Conservation (phyloP, 176 grass and related monocot genomes). For the Thinopyrum elongatum region DNA sequence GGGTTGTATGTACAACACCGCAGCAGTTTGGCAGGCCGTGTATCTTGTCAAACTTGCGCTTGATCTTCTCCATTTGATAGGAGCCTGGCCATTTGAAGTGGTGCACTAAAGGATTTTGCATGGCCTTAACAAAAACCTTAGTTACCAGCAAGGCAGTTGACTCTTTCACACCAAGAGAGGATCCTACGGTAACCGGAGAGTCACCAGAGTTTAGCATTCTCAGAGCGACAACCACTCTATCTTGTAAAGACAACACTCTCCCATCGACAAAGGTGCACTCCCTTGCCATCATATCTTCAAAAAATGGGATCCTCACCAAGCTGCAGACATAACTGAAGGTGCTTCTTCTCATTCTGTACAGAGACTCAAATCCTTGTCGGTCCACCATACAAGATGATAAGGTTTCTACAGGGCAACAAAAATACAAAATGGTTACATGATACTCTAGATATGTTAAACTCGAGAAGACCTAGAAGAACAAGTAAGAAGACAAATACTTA, state of each 20-base stretch:
- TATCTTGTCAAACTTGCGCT: no score
- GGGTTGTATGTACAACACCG: no score
- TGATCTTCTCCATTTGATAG: no score
- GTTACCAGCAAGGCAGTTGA: constrained; percentile 53
- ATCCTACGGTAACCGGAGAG: constrained; percentile 36
- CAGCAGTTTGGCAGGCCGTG: no score
- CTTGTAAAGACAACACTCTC: neutral
- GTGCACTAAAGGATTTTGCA: constrained; percentile 36
- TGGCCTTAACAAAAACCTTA: constrained; percentile 57
- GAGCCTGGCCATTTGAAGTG: no score
- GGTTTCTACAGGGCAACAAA: neutral
- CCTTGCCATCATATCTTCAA: no score
- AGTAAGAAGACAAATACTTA: neutral
- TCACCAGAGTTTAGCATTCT: constrained; percentile 55
- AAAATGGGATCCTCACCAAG: no score
- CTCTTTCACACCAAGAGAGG: constrained; percentile 44
- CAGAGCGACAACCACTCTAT: constrained; percentile 50
- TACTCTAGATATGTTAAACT: neutral
- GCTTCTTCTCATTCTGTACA: no score
- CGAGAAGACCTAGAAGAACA: neutral
- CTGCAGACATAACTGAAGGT: no score
- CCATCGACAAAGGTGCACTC: no score
- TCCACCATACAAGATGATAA: neutral
- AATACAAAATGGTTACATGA: neutral
- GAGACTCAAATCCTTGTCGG: neutral